Base-by-base conservation (phyloP, 495 filamentous ascomycete species). In the Penicillium nucicola region DNA sequence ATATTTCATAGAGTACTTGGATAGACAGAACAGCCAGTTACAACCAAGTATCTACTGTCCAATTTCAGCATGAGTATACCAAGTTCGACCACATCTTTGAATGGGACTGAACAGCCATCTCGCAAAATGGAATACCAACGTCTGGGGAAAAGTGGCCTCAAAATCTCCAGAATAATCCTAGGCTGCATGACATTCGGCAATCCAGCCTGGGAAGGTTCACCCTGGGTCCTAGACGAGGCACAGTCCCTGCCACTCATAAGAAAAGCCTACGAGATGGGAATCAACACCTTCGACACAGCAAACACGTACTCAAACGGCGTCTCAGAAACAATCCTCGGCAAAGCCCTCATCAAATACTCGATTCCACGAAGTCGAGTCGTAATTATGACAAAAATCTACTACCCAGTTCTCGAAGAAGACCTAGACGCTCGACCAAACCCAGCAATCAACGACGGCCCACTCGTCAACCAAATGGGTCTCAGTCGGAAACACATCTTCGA, bases 361-460 rank as follows among this genome's bases (percentile, higher is more conserved):
- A 90, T 92, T 53, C 88, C 87, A 2, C 82, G 88, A 12, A 69
- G 79, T 35, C 83, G 79, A 55, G 70, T 92, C 23, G 78, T 89
- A 25, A 82, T 91, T 58, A 74, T 90, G 61, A 84, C 79, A 20
- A 91, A 92, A 70, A 83, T 83, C 57, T 83, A 72, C 67, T 83
- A 83, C 48, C 66, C 66, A 7, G 77, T 80, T 34, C 81, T 85
- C 5, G 60, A 65, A 40, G 58, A 69, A 22, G 41, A 57, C 1
- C 55, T 46, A 25, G 36, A 53, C 12, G 20, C 48, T 5, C 43
- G 53, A 19, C 52, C 60, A 8, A 53, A 41, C 19, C 52, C 56
- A 4, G 55, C 60, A 14, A 45, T 53, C 11, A 66, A 66, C 33
- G 60, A 61, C 15, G 60, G 60, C 1, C 22, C 15, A 1, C 41